Conservation (phyloP, 768 basidiomycete species). For the Imleria badia region DNA sequence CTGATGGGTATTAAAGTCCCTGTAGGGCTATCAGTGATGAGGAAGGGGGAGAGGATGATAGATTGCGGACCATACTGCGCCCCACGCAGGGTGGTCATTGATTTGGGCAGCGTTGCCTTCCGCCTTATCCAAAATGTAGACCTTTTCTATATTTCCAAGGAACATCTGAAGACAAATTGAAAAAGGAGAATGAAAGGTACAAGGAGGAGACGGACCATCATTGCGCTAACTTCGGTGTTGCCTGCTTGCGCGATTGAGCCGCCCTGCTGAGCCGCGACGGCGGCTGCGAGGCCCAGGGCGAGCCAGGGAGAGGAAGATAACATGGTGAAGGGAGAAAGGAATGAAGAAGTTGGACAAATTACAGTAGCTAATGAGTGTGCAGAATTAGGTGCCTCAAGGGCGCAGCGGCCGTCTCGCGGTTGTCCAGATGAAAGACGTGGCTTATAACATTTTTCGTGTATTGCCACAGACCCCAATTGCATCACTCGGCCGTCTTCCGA, state of each 20-base stretch:
- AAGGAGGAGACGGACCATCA: slow-evolving; percentile 46
- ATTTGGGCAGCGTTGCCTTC: slow-evolving; percentile 71
- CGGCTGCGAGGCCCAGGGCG: slow-evolving; percentile 44
- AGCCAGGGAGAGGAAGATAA: slow-evolving; percentile 38
- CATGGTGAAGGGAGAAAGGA: slow-evolving; percentile 23
- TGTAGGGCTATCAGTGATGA: background rate
- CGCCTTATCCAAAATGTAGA: slow-evolving; percentile 92
- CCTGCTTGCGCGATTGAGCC: slow-evolving; percentile 28
- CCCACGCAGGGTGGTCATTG: slow-evolving; percentile 73
- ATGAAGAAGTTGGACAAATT: background rate
- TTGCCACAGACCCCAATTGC: no score
- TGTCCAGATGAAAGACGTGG: background rate
- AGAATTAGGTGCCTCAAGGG: background rate
- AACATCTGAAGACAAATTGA: slow-evolving; percentile 55
- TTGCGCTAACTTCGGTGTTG: slow-evolving; percentile 46
- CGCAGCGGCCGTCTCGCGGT: background rate
- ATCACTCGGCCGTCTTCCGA: no score
- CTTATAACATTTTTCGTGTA: background rate
- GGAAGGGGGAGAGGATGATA: background rate
- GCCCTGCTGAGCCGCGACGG: slow-evolving; percentile 24
- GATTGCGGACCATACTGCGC: slow-evolving; percentile 54
- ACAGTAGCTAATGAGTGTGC: slow-evolving; percentile 19
- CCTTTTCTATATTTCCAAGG: slow-evolving; percentile 72
- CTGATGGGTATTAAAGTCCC: slow-evolving; percentile 24
- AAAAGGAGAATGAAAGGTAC: background rate